Percentiles rank a stretch among this genome's conserved stretches.
Conservation (phyloP, 148 eudicot genomes). For the Salicornia ramosissima region DNA sequence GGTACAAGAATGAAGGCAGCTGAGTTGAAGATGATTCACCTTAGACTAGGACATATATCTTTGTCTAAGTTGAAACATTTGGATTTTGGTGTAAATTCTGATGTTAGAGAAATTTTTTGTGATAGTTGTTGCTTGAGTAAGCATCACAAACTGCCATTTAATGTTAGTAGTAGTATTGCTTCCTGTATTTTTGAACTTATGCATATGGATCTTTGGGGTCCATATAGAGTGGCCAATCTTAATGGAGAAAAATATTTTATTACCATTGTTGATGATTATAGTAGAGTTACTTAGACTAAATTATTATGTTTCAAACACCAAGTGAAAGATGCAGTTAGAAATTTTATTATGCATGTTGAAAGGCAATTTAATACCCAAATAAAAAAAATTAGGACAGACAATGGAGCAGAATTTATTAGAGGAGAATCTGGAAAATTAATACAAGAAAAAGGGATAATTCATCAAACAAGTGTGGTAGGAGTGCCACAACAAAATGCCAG, state of each 20-base stretch:
- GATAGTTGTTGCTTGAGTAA: background rate
- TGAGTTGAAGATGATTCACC: background rate
- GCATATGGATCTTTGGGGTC: constrained; percentile 14
- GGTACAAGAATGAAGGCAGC: background rate
- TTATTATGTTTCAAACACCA: background rate
- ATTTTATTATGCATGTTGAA: background rate
- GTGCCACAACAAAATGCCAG: constrained; percentile 8
- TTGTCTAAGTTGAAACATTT: background rate
- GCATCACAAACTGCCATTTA: background rate
- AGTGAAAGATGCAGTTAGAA: background rate
- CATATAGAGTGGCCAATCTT: background rate
- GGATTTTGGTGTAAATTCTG: background rate
- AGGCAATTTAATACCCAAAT: background rate
- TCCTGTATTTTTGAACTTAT: background rate
- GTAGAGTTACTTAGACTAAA: background rate
- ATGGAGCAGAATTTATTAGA: background rate
- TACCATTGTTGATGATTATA: constrained; percentile 3
- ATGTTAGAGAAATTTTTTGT: background rate
- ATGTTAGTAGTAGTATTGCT: background rate
- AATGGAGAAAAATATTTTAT: background rate
- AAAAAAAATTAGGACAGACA: background rate
- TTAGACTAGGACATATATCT: constrained; percentile 2
- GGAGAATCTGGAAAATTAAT: fast-evolving
- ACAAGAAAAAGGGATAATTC: background rate
- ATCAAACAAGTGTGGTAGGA: background rate